Evolutionary conservation across 192 early-diverging fungal species (phyloP), one percentile per base, ranked within the genome.

Genomic region (Phlyctochytrium arcticum): DNA sequence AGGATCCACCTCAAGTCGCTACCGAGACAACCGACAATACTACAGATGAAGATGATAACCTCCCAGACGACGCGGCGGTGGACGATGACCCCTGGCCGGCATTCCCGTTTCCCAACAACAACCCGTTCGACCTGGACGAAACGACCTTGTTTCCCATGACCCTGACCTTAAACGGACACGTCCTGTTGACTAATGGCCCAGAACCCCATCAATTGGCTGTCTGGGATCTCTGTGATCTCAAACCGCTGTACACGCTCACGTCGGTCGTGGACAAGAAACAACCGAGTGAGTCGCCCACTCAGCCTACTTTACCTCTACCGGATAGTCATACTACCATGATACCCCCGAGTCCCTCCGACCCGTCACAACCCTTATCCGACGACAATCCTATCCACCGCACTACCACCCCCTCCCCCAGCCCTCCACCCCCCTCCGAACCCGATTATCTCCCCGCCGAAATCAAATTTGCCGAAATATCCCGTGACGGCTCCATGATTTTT

Each of bases 151-250:
- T 24, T 29, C 73, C 73, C 27, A 74, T 67, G 65, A 74, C 73
- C 2, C 60, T 74, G 33, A 54, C 70, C 7, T 37, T 74, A 5
- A 72, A 72, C 56, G 53, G 46, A 8, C 69, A 74, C 47, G 27
- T 74, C 19, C 54, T 74, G 17, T 46, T 74, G 33, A 74, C 73
- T 9, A 74, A 74, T 67, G 73, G 73, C 32, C 57, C 70, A 9
- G n/a, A 48, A 12, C 17, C 8, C 15, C 19, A 55, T 42, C 34
- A 72, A 37, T 36, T 74, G 32, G 54, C 56, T 5, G 46, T 74
- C 17, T 74, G 73, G 73, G 69, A 72, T 42, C 32, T 72, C 15
- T 46, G 59, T 17, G 23, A 31, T 3, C 48, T 31, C 51, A 31
- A 32, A 33, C 19, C 54, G 23, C 17, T 62, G 2, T 62, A 62